Evolutionary conservation across 257 asterid species (phyloP).

Genomic region (Ophiorrhiza pumila): DNA sequence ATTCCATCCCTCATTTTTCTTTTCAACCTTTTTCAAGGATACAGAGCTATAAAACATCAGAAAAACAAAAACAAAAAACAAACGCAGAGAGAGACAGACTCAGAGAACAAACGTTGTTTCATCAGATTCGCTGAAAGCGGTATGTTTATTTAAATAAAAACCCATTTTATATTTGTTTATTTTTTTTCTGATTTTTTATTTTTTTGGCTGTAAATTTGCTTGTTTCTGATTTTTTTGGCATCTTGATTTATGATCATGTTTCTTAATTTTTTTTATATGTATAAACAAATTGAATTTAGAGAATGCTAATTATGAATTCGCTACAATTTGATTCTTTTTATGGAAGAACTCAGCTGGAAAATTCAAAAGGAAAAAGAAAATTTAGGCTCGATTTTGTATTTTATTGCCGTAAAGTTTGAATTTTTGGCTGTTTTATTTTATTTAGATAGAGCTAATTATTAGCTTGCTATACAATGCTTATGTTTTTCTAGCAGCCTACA

Average conservation of each 20-base stretch:
- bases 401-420: neutral
- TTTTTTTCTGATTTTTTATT: neutral
- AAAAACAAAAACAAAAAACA: too few relatives aligned
- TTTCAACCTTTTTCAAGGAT: slow-evolving; percentile 2
- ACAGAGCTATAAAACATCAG: too few relatives aligned
- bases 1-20: neutral
- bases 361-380: neutral
- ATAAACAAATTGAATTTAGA: too few relatives aligned
- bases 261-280: too few relatives aligned
- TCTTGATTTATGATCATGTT: too few relatives aligned
- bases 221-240: too few relatives aligned
- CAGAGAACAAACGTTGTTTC: neutral
- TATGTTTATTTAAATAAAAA: neutral
- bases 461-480: neutral
- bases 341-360: neutral
- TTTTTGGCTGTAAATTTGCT: neutral
- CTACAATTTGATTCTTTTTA: neutral
- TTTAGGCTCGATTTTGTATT: neutral
- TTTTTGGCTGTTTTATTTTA: neutral
- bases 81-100: neutral
- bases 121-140: neutral
- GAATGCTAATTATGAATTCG: neutral
- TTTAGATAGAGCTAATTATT: neutral
- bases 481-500: neutral
- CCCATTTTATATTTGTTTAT: neutral